A percentile compares a stretch with the other conserved stretches of the same genome.
phyloP scores from a whole-genome alignment of 2,329 filamentous ascomycete genomes.

The Talaromyces sp. region DNA sequence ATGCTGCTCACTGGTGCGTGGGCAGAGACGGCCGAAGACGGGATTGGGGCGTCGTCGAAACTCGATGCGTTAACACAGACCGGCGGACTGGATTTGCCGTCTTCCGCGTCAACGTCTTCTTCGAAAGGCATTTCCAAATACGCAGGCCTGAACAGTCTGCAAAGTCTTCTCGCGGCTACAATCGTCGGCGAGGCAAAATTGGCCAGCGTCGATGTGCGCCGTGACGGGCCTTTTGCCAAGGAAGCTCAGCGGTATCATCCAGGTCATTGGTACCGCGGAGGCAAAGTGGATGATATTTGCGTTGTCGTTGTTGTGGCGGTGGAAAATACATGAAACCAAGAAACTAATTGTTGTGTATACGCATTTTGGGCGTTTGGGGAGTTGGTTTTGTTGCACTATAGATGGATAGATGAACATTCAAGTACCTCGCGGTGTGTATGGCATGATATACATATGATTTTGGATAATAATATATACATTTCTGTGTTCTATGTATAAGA shows the following conservation, averaged over 20 bases:
- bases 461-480: background rate
- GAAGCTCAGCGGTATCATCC: conserved; percentile 87
- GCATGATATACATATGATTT: background rate
- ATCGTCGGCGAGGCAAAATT: conserved; percentile 77
- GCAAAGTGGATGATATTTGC: conserved; percentile 94
- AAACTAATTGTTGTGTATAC: background rate
- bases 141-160: conserved; percentile 51
- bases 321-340: conserved; percentile 40
- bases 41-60: conserved; percentile 58
- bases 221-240: conserved; percentile 90
- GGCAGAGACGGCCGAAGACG: conserved; percentile 49
- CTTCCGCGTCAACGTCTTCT: conserved; percentile 8
- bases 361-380: background rate
- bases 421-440: background rate
- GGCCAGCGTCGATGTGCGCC: conserved; percentile 72
- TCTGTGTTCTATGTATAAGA: too few species aligned
- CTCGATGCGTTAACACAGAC: conserved; percentile 50
- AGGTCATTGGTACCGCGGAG: conserved; percentile 78
- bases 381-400: background rate
- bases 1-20: conserved; percentile 74
- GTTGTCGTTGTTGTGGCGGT: conserved; percentile 71
- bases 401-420: background rate
- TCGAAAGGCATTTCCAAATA: conserved; percentile 10
- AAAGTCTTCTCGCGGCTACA: conserved; percentile 70
- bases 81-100: conserved; percentile 31